These are phyloP conservation scores for Penicillium polonicum DNA, from an alignment of 2,329 filamentous ascomycete species.

Conservation along the genomic window DNA sequence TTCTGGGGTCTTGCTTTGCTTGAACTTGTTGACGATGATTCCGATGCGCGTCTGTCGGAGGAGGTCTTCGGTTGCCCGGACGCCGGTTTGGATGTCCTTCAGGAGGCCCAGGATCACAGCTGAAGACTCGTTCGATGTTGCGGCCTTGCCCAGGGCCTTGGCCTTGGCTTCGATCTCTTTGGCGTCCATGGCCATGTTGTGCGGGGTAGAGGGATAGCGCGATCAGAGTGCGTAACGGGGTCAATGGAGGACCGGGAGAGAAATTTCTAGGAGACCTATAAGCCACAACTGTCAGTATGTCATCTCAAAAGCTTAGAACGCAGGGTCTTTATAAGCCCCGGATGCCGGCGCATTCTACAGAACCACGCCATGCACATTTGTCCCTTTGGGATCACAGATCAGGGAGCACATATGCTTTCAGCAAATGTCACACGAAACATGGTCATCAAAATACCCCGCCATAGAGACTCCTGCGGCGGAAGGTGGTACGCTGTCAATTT, in stretches of 20 bases:
- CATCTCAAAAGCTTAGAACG: background rate
- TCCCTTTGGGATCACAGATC: background rate
- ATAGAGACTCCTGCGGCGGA: background rate
- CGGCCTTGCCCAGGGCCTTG: conserved; percentile 76
- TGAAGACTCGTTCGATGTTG: conserved; percentile 70
- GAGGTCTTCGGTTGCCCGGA: conserved; percentile 83
- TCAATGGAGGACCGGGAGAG: background rate
- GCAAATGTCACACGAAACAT: background rate
- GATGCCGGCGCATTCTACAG: conserved; percentile 8
- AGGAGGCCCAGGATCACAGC: conserved; percentile 71
- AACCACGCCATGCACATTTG: background rate
- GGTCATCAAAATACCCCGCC: background rate
- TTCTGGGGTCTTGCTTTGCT: conserved; percentile 70
- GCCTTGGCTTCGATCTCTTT: conserved; percentile 77
- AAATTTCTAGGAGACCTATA: background rate
- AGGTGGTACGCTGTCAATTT: conserved; percentile 1
- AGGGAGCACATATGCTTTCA: background rate
- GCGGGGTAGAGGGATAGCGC: background rate
- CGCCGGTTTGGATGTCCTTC: conserved; percentile 73
- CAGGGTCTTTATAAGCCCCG: background rate
- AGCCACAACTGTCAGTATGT: background rate
- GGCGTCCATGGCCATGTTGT: conserved; percentile 62
- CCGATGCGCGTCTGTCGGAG: conserved; percentile 89
- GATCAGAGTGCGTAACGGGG: background rate
- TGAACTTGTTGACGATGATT: conserved; percentile 81